Evolutionary conservation across 176 grass and related monocot genomes (phyloP).

Genomic region (Cenchrus fungigraminus): DNA sequence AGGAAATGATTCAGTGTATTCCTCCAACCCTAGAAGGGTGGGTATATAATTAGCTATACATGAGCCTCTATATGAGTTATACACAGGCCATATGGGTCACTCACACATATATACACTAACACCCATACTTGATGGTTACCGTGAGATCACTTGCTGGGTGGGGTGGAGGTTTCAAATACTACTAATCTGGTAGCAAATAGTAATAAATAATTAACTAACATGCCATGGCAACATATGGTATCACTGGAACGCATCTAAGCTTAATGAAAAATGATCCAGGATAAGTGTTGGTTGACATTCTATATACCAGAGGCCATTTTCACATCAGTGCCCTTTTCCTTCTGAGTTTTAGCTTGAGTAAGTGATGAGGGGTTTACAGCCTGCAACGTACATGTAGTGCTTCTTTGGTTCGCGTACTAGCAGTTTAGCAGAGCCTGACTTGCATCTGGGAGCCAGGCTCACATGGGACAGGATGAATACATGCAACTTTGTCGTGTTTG

Average conservation of each 20-base stretch:
- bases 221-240: not conserved
- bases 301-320: slow-evolving; percentile 61
- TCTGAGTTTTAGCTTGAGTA: slow-evolving; percentile 52
- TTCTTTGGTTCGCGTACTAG: no score
- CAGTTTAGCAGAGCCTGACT: no score
- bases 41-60: no score
- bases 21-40: no score
- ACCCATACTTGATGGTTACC: slow-evolving; percentile 18
- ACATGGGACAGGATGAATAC: no score
- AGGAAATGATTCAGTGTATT: no score
- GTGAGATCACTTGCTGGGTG: not conserved
- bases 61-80: no score
- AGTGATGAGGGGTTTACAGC: slow-evolving; percentile 42
- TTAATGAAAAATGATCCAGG: not conserved
- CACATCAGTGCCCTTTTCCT: slow-evolving; percentile 60
- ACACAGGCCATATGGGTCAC: no score
- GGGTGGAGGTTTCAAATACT: not conserved
- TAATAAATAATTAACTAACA: not conserved
- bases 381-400: slow-evolving; percentile 45
- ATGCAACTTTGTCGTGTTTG: no score
- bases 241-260: slow-evolving; percentile 12
- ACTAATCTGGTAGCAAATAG: slow-evolving; percentile 23
- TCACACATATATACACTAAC: no score
- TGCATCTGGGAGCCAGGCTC: no score
- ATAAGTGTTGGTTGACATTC: slow-evolving; percentile 4